phyloP scores from a whole-genome alignment of 768 basidiomycete species.

The Agaricus sinodeliciosus region DNA sequence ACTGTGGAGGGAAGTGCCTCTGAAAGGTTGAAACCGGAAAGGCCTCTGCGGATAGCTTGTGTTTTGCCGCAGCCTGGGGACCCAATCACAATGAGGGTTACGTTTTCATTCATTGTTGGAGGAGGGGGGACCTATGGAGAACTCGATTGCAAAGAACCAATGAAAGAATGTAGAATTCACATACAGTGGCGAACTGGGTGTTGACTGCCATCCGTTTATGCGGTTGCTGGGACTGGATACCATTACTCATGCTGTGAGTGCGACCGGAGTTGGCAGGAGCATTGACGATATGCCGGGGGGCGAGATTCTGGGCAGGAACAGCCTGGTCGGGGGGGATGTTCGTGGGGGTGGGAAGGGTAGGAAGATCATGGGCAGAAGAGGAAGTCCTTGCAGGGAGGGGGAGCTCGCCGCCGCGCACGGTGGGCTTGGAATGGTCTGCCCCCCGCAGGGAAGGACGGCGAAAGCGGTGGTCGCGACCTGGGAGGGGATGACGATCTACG shows the following conservation, averaged over 20 bases:
- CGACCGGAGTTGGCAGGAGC: conserved; percentile 33
- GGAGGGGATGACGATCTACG: conserved; percentile 42
- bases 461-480: conserved; percentile 32
- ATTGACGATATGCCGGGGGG: background rate
- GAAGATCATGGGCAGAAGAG: background rate
- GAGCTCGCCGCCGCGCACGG: conserved; percentile 51
- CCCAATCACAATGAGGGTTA: conserved; percentile 77
- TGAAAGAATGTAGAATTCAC: conserved; percentile 12
- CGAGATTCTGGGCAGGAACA: conserved; percentile 7
- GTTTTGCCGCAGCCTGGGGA: conserved; percentile 80
- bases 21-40: conserved; percentile 53
- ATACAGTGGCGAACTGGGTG: conserved; percentile 24
- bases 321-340: conserved; percentile 8
- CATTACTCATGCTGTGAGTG: conserved; percentile 57
- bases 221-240: conserved; percentile 32
- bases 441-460: conserved; percentile 43
- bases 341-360: background rate
- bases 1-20: conserved; percentile 30
- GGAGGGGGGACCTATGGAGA: conserved; percentile 1
- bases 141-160: background rate
- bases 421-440: conserved; percentile 33
- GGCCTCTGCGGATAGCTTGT: conserved; percentile 69
- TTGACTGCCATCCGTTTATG: conserved; percentile 29
- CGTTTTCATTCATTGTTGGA: conserved; percentile 16
- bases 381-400: conserved; percentile 52